Base-by-base conservation (phyloP, 345 rosid genomes). In the Mercurialis annua region DNA sequence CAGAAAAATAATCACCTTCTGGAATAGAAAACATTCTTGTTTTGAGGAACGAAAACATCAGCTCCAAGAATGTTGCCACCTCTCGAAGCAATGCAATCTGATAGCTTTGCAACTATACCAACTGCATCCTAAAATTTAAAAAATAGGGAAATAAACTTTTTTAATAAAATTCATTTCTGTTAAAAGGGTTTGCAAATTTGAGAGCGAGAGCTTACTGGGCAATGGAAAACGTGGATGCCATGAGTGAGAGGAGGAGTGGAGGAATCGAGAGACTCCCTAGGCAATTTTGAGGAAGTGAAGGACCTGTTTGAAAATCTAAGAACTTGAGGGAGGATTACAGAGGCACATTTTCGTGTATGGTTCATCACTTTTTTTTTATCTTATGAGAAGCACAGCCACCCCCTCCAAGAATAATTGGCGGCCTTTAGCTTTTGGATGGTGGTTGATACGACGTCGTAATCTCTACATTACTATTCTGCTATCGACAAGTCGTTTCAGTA, bases 41-140 rank as follows among this genome's bases (percentile, higher is more conserved):
- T 89, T 17, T 89, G 80, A 9, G 96, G 97, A 54, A 94, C 97
- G 65, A 91, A 94, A 47, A 94, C 88, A 81, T 94, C 97, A 23
- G 92, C 92, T 10, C 75, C 86, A 61, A 89, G 95, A 80, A 94
- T 94, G 82, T 91, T 94, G 36, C 96, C 99, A 1, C 99, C 92
- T 26, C 85, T 86, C 26, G 96, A 84, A 73, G 99, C 96, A 76
- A 91, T 94, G 51, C 97, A 91, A 27, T 94, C 97, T 3, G 92
- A 94, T 27, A 94, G 73, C 68, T 86, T 91, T 0, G 99, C 99
- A 18, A 92, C 93, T 66, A 94, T 94, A 47, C 97, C 97, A 60
- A 89, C 92, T 30, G 40, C 80, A 81, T 94, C 97, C 96, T 91
- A 81, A 10, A 20, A 30, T 6, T 10, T 12, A 63, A 57, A 50